Conservation (phyloP, 2,329 filamentous ascomycete genomes). For the Rosellinia necatrix region DNA sequence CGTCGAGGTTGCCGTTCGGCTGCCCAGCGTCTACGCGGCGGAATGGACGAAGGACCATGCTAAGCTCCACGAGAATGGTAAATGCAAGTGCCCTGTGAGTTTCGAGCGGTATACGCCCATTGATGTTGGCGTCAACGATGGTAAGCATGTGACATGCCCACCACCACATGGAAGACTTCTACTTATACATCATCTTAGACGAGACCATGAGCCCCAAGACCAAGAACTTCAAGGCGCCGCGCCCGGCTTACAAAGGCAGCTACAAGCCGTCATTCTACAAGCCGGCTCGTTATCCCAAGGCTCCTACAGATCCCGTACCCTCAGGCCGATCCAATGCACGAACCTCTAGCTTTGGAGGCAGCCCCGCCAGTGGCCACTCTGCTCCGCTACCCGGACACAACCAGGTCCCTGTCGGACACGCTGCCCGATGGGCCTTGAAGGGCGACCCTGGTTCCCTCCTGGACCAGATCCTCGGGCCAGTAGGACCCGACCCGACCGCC, state of each 20-base stretch:
- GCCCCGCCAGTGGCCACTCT: too few relatives aligned
- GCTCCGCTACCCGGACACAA: background rate
- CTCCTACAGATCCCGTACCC: background rate
- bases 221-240: background rate
- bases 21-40: conserved; percentile 45
- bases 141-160: background rate
- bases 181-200: conserved; percentile 9
- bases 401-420: conserved; percentile 1
- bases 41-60: conserved; percentile 49
- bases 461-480: conserved; percentile 16
- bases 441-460: conserved; percentile 13
- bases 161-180: background rate
- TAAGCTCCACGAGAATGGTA: conserved; percentile 41
- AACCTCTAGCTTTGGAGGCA: background rate
- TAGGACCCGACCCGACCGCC: background rate
- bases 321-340: background rate
- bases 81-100: conserved; percentile 42
- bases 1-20: conserved; percentile 38
- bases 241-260: background rate
- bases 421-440: conserved; percentile 25
- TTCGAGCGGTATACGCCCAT: conserved; percentile 40
- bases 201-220: background rate
- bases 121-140: background rate
- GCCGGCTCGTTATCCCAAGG: background rate
- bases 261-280: background rate